Percentiles rank a stretch among this genome's conserved stretches.
phyloP scores from a whole-genome alignment of 2,329 filamentous ascomycete genomes.

The Nemania serpens region DNA sequence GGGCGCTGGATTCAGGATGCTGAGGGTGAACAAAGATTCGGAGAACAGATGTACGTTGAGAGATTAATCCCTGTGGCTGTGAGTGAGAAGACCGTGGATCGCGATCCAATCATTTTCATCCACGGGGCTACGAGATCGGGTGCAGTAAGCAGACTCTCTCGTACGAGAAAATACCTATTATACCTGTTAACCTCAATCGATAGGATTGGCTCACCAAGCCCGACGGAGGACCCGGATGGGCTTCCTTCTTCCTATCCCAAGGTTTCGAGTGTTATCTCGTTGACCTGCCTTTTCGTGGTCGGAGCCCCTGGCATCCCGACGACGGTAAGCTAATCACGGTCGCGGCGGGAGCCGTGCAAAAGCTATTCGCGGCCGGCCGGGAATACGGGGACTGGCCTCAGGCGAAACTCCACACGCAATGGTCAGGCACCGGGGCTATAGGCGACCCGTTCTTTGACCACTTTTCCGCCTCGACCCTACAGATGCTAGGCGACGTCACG shows the following conservation, averaged over 20 bases:
- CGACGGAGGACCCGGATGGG: slow-evolving; percentile 53
- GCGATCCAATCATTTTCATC: slow-evolving; percentile 48
- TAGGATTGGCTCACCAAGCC: slow-evolving; percentile 54
- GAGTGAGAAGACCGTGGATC: slow-evolving; percentile 38
- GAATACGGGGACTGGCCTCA: slow-evolving; percentile 45
- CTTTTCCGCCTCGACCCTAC: slow-evolving; percentile 48
- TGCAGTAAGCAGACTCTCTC: slow-evolving; percentile 38
- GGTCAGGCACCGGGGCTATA: slow-evolving; percentile 47
- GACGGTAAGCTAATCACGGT: slow-evolving; percentile 31
- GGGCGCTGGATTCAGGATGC: slow-evolving; percentile 43
- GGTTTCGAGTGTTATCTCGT: slow-evolving; percentile 54
- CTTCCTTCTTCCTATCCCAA: slow-evolving; percentile 50
- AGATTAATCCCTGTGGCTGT: slow-evolving; percentile 39
- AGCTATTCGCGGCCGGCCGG: slow-evolving; percentile 44
- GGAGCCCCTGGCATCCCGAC: slow-evolving; percentile 43
- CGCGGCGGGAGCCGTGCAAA: slow-evolving; percentile 44
- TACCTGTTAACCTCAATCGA: not conserved
- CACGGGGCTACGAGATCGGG: slow-evolving; percentile 50
- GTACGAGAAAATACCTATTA: not conserved
- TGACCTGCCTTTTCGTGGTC: slow-evolving; percentile 52
- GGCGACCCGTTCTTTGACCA: slow-evolving; percentile 49
- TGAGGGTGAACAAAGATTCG: slow-evolving; percentile 39
- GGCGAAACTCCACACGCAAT: slow-evolving; percentile 48
- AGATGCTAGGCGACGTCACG: slow-evolving; percentile 42
- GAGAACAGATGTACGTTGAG: slow-evolving; percentile 59